Percentiles rank a stretch among this genome's conserved stretches.
These are phyloP conservation scores for Cupressus sempervirens DNA, from an alignment of 75 land plant genomes.

Conservation along the genomic window DNA sequence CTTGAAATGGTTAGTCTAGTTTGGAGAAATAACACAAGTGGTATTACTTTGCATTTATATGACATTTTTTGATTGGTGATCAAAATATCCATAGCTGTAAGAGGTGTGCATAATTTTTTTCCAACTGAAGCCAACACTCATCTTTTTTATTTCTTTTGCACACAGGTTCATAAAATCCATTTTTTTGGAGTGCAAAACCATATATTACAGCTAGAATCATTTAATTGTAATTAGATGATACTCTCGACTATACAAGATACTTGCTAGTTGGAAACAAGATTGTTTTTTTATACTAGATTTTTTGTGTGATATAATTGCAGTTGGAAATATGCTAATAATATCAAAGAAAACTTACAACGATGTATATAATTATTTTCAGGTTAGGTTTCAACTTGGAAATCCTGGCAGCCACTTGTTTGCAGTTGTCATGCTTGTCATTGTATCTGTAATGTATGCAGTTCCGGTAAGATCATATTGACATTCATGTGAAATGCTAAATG, in stretches of 20 bases:
- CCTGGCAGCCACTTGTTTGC: neutral
- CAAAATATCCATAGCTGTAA: neutral
- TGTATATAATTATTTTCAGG: neutral
- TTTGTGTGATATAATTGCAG: neutral
- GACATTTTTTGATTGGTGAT: neutral
- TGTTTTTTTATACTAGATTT: neutral
- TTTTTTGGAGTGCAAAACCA: neutral
- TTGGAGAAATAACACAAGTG: neutral
- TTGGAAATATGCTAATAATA: neutral
- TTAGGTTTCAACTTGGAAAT: neutral
- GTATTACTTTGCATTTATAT: neutral
- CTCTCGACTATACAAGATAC: neutral
- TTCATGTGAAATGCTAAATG: neutral
- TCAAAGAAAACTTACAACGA: neutral
- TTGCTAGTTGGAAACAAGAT: neutral
- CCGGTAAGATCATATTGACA: conserved; percentile 17
- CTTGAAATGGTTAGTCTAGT: neutral
- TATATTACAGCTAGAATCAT: neutral
- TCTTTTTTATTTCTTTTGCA: neutral
- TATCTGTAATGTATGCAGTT: conserved; percentile 20
- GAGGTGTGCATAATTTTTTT: neutral
- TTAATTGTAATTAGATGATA: neutral
- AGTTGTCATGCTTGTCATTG: conserved; percentile 15
- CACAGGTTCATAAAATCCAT: neutral
- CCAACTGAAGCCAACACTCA: neutral